Percentiles rank a stretch among this genome's conserved stretches.
These are phyloP conservation scores for Hygrophorus russula DNA, from an alignment of 768 basidiomycete species.

Conservation along the genomic window DNA sequence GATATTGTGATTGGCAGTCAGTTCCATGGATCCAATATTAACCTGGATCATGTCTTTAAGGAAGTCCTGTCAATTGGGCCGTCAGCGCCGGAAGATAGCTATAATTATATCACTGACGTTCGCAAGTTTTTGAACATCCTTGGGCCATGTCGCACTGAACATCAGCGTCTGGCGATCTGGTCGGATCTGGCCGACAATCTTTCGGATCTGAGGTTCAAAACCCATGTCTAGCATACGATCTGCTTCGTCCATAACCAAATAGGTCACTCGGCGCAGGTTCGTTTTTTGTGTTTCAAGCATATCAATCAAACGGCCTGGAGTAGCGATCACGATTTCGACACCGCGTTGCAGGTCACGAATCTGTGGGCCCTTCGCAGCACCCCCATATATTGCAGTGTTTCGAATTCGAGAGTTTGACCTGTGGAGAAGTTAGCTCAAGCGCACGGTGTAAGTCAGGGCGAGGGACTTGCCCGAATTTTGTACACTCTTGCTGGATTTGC, in stretches of 20 bases:
- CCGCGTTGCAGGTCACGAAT: conserved; percentile 96
- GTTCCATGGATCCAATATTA: conserved; percentile 97
- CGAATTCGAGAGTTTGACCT: conserved; percentile 90
- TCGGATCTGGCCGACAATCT: conserved; percentile 94
- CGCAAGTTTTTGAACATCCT: conserved; percentile 97
- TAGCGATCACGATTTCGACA: conserved; percentile 98
- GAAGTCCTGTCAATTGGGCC: conserved; percentile 60
- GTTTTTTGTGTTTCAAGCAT: conserved; percentile 98
- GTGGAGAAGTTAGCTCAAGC: conserved; percentile 4
- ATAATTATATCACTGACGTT: conserved; percentile 35
- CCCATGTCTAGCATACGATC: conserved; percentile 99
- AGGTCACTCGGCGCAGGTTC: conserved; percentile 91
- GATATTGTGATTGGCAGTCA: conserved; percentile 98
- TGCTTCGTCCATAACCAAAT: conserved; percentile 98
- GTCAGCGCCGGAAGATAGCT: not conserved
- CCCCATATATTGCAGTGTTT: conserved; percentile 98
- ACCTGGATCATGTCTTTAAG: conserved; percentile 94
- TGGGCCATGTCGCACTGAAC: conserved; percentile 99
- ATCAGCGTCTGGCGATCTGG: conserved; percentile 98
- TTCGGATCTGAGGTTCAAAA: conserved; percentile 99
- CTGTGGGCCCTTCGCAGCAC: conserved; percentile 97
- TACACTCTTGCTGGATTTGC: conserved; percentile 97
- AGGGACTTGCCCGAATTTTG: conserved; percentile 79
- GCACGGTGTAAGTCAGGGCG: not conserved
- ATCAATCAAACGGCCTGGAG: conserved; percentile 97